Conservation (phyloP, 2,329 filamentous ascomycete genomes). For the Pseudogymnoascus sp. region DNA sequence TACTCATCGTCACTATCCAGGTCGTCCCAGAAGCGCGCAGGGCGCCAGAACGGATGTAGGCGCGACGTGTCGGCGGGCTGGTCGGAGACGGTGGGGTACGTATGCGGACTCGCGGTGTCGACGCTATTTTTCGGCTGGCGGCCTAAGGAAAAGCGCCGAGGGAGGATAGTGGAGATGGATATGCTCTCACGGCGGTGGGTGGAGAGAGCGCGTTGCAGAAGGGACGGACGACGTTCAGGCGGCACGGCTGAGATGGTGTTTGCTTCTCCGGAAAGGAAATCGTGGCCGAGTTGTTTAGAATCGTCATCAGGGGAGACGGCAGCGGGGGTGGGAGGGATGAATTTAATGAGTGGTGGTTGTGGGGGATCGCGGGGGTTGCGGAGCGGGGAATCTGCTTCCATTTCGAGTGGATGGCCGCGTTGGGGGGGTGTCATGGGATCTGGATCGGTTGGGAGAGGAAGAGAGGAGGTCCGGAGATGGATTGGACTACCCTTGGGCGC, state of each 20-base stretch:
- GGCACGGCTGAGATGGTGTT: constrained; percentile 31
- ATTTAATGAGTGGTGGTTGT: constrained; percentile 42
- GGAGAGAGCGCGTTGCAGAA: constrained; percentile 43
- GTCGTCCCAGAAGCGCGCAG: constrained; percentile 37
- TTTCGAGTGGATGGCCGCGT: constrained; percentile 35
- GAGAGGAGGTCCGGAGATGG: neutral
- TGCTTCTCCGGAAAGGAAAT: constrained; percentile 35
- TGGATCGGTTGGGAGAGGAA: neutral
- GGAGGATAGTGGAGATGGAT: constrained; percentile 40
- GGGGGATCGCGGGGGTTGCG: constrained; percentile 51
- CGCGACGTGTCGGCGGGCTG: constrained; percentile 43
- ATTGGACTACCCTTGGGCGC: neutral
- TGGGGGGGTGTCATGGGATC: constrained; percentile 45
- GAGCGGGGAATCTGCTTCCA: constrained; percentile 52
- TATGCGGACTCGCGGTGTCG: constrained; percentile 19
- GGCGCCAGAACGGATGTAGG: constrained; percentile 54
- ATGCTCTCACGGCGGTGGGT: constrained; percentile 30
- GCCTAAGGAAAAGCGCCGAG: constrained; percentile 44
- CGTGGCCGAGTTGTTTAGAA: constrained; percentile 44
- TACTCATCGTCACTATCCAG: constrained; percentile 30
- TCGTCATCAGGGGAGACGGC: constrained; percentile 48
- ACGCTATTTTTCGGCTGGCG: constrained; percentile 23
- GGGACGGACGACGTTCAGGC: constrained; percentile 39
- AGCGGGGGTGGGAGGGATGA: constrained; percentile 55
- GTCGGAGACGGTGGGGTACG: constrained; percentile 36